phyloP scores from a whole-genome alignment of 306 rosid species.

The Cicer bijugum region DNA sequence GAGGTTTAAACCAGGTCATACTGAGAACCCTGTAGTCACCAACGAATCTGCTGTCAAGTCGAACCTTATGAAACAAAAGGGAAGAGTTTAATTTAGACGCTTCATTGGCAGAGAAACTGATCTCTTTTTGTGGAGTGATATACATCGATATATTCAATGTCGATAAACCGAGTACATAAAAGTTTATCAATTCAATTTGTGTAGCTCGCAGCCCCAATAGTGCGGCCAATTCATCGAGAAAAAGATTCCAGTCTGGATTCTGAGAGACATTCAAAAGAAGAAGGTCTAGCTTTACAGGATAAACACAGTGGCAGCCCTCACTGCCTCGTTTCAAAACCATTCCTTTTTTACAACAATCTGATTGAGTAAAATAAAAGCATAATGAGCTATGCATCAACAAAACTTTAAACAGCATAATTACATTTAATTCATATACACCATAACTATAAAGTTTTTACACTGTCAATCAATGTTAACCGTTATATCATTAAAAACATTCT shows the following conservation, averaged over 20 bases:
- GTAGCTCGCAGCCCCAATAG: slow-evolving; percentile 66
- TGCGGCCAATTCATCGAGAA: slow-evolving; percentile 68
- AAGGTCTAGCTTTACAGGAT: slow-evolving; percentile 92
- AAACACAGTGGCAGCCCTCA: slow-evolving; percentile 75
- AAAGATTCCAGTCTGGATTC: slow-evolving; percentile 66
- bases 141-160: slow-evolving; percentile 87
- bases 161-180: slow-evolving; percentile 66
- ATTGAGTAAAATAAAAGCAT: slow-evolving; percentile 36
- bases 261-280: slow-evolving; percentile 84
- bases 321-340: slow-evolving; percentile 77
- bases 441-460: too few relatives aligned
- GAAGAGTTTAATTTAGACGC: slow-evolving; percentile 75
- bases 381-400: background rate
- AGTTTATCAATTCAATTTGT: slow-evolving; percentile 81
- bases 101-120: slow-evolving; percentile 69
- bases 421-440: too few relatives aligned
- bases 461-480: too few relatives aligned
- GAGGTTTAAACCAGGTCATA: slow-evolving; percentile 84
- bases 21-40: slow-evolving; percentile 85
- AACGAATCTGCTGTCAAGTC: slow-evolving; percentile 63
- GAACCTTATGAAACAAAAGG: slow-evolving; percentile 73
- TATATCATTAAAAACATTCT: too few relatives aligned
- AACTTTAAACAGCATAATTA: background rate
- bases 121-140: slow-evolving; percentile 74
- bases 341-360: slow-evolving; percentile 86